Percentiles rank a stretch among this genome's conserved stretches.
Conservation (phyloP, 2,329 filamentous ascomycete genomes). For the Pseudogymnoascus sp. region DNA sequence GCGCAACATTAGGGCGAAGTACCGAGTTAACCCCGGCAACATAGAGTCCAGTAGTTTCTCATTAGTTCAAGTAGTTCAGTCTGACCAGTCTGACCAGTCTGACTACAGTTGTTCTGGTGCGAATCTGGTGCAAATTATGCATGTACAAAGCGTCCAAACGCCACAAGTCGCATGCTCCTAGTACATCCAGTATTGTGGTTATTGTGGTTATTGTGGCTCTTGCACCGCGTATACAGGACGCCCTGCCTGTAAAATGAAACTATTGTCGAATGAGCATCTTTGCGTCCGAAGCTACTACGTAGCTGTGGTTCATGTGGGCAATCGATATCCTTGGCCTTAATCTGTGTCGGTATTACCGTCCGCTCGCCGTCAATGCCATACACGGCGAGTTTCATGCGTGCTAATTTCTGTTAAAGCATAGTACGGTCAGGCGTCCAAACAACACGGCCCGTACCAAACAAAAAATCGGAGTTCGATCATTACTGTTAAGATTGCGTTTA, state of each 20-base stretch:
- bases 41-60: not conserved
- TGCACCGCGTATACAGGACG: not conserved
- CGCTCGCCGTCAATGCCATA: slow-evolving; percentile 7
- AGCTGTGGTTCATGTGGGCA: not conserved
- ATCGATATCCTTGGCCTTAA: slow-evolving; percentile 11
- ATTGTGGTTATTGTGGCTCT: slow-evolving; percentile 4
- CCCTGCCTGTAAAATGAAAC: not conserved
- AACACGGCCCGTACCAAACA: not conserved
- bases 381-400: slow-evolving; percentile 4
- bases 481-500: slow-evolving; percentile 5
- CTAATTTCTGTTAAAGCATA: slow-evolving; percentile 11
- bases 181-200: slow-evolving; percentile 4
- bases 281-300: not conserved
- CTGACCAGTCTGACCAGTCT: too few species aligned
- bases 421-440: slow-evolving; percentile 10
- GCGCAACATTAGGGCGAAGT: not conserved
- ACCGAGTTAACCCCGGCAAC: slow-evolving; percentile 1
- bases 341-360: slow-evolving; percentile 10
- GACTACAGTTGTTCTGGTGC: too few species aligned
- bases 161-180: slow-evolving; percentile 7
- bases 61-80: not conserved
- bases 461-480: slow-evolving; percentile 5
- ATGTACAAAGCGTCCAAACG: not conserved
- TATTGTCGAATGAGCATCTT: not conserved
- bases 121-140: too few species aligned